phyloP scores from a whole-genome alignment of 208 protist genomes.

The Leishmania braziliensis region DNA sequence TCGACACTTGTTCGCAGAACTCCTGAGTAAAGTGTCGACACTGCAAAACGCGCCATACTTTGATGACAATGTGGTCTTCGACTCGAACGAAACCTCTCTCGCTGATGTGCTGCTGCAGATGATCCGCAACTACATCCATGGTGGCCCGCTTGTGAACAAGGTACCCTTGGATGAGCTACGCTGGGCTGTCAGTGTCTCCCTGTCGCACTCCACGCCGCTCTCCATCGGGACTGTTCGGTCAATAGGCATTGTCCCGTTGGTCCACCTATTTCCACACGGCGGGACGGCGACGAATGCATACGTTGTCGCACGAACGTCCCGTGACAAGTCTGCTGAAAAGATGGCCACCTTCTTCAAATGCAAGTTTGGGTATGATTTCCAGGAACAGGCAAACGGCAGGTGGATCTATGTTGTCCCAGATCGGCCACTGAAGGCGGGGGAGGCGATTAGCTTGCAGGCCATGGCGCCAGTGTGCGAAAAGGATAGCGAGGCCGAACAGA shows the following conservation, averaged over 20 bases:
- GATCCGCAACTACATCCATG: constrained; percentile 92
- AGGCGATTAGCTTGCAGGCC: constrained; percentile 77
- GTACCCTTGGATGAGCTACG: constrained; percentile 69
- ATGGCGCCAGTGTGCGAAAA: constrained; percentile 90
- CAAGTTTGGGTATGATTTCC: constrained; percentile 68
- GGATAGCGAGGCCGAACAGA: constrained; percentile 77
- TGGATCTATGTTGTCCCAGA: constrained; percentile 85
- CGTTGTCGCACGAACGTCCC: constrained; percentile 65
- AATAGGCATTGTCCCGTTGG: constrained; percentile 84
- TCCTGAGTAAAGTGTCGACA: constrained; percentile 68
- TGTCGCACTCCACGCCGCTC: constrained; percentile 89
- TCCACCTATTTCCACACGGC: constrained; percentile 90
- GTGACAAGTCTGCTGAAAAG: constrained; percentile 37
- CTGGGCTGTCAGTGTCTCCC: constrained; percentile 86
- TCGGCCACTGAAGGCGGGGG: constrained; percentile 54
- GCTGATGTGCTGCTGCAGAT: constrained; percentile 91
- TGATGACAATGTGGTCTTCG: constrained; percentile 76
- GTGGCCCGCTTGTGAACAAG: constrained; percentile 88
- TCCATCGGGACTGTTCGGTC: constrained; percentile 64
- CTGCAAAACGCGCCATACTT: constrained; percentile 91
- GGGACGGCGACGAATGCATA: constrained; percentile 71
- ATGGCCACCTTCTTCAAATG: constrained; percentile 59
- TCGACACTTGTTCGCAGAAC: constrained; percentile 65
- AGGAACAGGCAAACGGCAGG: constrained; percentile 30
- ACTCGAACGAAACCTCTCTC: constrained; percentile 62